These are phyloP conservation scores for Otatea glauca DNA, from an alignment of 176 grass and related monocot species.

Conservation along the genomic window DNA sequence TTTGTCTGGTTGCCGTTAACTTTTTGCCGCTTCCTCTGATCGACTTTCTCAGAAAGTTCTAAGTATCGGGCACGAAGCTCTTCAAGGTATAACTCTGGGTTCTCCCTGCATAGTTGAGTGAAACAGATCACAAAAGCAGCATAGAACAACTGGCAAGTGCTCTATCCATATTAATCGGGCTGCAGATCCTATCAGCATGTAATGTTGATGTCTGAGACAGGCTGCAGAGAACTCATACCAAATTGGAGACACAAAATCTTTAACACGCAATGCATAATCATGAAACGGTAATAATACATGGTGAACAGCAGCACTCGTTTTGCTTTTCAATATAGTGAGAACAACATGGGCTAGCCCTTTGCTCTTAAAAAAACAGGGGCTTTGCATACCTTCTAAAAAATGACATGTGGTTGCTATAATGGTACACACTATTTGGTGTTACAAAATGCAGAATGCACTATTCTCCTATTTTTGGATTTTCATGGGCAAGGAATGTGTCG, in stretches of 20 bases:
- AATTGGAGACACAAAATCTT: conserved; percentile 14
- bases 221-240: neutral
- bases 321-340: neutral
- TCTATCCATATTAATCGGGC: conserved; percentile 11
- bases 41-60: conserved; percentile 81
- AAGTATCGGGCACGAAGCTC: conserved; percentile 69
- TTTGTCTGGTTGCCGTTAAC: conserved; percentile 68
- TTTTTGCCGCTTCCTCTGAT: conserved; percentile 84
- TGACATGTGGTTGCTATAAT: conserved; percentile 12
- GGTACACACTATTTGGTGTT: conserved; percentile 28
- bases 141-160: neutral
- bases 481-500: neutral
- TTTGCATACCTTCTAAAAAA: neutral
- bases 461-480: conserved; percentile 20
- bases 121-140: conserved; percentile 39
- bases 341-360: neutral
- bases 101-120: conserved; percentile 62
- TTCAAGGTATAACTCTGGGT: conserved; percentile 93
- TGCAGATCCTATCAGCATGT: conserved; percentile 2
- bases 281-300: conserved; percentile 1
- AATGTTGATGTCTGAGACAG: conserved; percentile 4
- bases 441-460: conserved; percentile 31
- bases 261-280: neutral
- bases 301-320: conserved; percentile 13
- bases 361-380: neutral